Evolutionary conservation across 2,329 filamentous ascomycete genomes (phyloP).

Genomic region (Myotisia sp.): DNA sequence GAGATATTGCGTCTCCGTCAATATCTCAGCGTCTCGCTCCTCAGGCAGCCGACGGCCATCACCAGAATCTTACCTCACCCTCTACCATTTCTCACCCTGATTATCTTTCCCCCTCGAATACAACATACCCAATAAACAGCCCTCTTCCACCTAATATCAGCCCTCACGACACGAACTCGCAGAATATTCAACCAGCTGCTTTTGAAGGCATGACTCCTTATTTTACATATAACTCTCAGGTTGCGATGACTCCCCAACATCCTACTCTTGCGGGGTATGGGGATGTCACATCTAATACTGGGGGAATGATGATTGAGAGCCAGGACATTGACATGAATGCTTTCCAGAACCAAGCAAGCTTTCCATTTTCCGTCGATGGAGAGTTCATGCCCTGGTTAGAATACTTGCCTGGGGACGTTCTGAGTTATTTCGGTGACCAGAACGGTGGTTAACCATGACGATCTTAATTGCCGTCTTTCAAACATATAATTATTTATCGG

Average conservation of each 20-base stretch:
- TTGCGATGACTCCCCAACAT: background rate
- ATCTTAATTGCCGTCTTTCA: too few relatives aligned
- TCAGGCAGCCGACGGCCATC: background rate
- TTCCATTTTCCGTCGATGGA: slow-evolving; percentile 33
- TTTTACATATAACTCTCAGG: background rate
- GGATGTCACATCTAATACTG: slow-evolving; percentile 1
- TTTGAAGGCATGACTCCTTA: background rate
- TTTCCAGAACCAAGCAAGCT: slow-evolving; percentile 32
- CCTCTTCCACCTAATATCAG: background rate
- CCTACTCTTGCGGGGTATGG: background rate
- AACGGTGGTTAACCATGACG: too few relatives aligned
- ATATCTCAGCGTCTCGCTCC: too few relatives aligned
- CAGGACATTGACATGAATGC: slow-evolving; percentile 63
- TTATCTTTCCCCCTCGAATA: slow-evolving; percentile 62
- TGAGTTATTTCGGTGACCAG: slow-evolving; percentile 39
- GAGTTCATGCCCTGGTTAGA: slow-evolving; percentile 63
- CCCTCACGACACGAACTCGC: background rate
- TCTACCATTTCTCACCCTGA: slow-evolving; percentile 58
- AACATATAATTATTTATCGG: too few relatives aligned
- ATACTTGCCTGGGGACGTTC: slow-evolving; percentile 53
- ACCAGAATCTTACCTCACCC: background rate
- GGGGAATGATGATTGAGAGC: slow-evolving; percentile 46
- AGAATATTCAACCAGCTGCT: background rate
- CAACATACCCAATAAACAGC: background rate
- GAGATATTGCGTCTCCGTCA: too few relatives aligned